Percentiles rank a stretch among this genome's conserved stretches.
These are phyloP conservation scores for Citrullus colocynthis DNA, from an alignment of 306 rosid genomes.

Conservation along the genomic window DNA sequence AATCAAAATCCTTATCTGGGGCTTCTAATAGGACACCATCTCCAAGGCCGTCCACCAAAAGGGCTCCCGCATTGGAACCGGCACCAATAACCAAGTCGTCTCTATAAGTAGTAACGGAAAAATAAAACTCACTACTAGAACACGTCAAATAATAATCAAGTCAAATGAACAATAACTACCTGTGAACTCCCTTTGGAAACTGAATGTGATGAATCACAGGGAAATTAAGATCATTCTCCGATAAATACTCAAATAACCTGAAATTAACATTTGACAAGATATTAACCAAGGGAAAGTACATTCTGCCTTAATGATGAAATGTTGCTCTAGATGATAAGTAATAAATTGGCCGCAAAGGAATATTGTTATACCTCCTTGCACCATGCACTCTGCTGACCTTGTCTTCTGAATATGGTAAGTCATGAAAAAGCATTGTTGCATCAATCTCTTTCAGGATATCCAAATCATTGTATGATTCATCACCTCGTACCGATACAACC, in stretches of 20 bases:
- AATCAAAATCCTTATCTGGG: constrained; percentile 71
- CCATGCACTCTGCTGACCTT: constrained; percentile 78
- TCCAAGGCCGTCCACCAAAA: constrained; percentile 96
- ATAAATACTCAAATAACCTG: constrained; percentile 75
- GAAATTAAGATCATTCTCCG: constrained; percentile 56
- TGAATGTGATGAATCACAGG: constrained; percentile 91
- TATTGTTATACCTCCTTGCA: constrained; percentile 63
- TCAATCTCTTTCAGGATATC: constrained; percentile 62
- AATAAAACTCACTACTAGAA: constrained; percentile 1
- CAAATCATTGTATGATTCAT: constrained; percentile 66
- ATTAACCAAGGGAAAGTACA: neutral
- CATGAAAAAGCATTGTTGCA: constrained; percentile 84
- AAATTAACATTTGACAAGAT: constrained; percentile 1
- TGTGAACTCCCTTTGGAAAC: constrained; percentile 72
- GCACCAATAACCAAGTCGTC: constrained; percentile 92
- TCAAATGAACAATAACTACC: constrained; percentile 25
- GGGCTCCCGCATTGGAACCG: constrained; percentile 82
- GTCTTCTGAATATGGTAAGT: constrained; percentile 58
- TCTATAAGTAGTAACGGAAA: constrained; percentile 27
- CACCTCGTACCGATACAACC: constrained; percentile 79
- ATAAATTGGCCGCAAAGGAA: neutral
- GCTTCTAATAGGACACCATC: constrained; percentile 88
- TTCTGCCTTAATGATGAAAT: neutral
- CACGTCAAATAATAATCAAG: constrained; percentile 10
- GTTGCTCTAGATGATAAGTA: neutral